These are phyloP conservation scores for Tuber brumale DNA, from an alignment of 495 filamentous ascomycete species.

Conservation along the genomic window DNA sequence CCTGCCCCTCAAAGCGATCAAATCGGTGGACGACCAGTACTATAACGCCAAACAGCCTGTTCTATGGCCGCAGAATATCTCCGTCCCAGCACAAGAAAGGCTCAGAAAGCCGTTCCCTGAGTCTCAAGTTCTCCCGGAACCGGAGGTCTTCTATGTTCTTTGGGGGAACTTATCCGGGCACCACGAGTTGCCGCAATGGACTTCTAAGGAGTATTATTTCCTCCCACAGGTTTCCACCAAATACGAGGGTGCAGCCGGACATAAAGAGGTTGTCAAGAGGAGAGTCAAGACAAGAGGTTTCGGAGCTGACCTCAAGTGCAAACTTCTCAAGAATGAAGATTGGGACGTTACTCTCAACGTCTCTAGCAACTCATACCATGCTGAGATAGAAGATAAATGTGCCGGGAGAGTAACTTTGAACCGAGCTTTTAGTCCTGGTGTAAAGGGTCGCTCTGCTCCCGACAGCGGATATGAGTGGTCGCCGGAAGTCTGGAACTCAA, in stretches of 20 bases:
- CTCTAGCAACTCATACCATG: not conserved
- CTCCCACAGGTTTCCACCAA: not conserved
- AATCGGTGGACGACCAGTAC: not conserved
- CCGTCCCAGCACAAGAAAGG: not conserved
- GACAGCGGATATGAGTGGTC: not conserved
- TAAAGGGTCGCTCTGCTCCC: not conserved
- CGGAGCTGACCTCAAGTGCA: not conserved
- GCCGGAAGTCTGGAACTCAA: not conserved
- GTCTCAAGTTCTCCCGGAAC: not conserved
- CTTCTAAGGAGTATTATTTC: conserved; percentile 1
- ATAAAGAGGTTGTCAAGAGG: not conserved
- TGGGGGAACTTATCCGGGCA: conserved; percentile 28
- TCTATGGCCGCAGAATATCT: not conserved
- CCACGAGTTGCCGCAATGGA: not conserved
- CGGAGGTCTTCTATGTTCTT: conserved; percentile 31
- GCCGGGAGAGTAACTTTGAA: not conserved
- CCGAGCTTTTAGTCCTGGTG: not conserved
- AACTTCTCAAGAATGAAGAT: not conserved
- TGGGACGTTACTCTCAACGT: not conserved
- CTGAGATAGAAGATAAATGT: not conserved
- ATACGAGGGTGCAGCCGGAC: no score
- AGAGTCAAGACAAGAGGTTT: not conserved
- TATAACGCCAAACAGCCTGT: conserved; percentile 8
- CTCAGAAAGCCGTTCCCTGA: not conserved
- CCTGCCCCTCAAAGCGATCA: conserved; percentile 15